A percentile compares a stretch with the other conserved stretches of the same genome.
Evolutionary conservation across 257 asterid genomes (phyloP).

Genomic region (Schizonepeta tenuifolia): DNA sequence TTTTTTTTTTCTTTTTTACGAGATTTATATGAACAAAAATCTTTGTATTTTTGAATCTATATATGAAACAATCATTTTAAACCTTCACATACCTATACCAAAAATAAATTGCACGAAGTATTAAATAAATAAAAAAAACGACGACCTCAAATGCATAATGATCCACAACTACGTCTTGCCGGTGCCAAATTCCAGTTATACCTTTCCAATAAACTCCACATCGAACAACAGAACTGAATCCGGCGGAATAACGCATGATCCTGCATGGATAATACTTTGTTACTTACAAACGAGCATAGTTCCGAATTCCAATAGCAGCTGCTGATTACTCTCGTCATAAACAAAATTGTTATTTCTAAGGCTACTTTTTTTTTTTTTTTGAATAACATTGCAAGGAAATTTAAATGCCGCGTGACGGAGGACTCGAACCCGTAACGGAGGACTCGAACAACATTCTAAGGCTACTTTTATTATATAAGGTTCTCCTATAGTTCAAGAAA

Average conservation of each 20-base stretch:
- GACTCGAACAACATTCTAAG: no score
- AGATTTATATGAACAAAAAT: neutral
- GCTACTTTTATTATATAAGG: no score
- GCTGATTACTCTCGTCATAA: no score
- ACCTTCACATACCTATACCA: neutral
- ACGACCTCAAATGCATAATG: neutral
- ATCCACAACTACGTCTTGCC: neutral
- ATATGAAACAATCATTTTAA: neutral
- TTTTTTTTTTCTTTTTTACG: no score
- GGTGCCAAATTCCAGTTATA: constrained; percentile 27
- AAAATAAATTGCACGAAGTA: neutral
- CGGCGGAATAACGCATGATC: constrained; percentile 89
- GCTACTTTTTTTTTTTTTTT: no score
- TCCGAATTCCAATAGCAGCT: no score
- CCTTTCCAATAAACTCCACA: constrained; percentile 87
- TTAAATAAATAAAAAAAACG: neutral
- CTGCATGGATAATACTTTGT: constrained; percentile 36
- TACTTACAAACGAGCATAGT: no score
- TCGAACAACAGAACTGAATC: constrained; percentile 83
- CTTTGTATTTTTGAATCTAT: neutral
- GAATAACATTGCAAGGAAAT: no score
- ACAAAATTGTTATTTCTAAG: no score
- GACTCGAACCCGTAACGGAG: no score
- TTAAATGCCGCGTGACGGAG: no score
- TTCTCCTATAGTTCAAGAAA: no score